These are phyloP conservation scores for Grosmannia serpens DNA, from an alignment of 2,329 filamentous ascomycete species.

Conservation along the genomic window DNA sequence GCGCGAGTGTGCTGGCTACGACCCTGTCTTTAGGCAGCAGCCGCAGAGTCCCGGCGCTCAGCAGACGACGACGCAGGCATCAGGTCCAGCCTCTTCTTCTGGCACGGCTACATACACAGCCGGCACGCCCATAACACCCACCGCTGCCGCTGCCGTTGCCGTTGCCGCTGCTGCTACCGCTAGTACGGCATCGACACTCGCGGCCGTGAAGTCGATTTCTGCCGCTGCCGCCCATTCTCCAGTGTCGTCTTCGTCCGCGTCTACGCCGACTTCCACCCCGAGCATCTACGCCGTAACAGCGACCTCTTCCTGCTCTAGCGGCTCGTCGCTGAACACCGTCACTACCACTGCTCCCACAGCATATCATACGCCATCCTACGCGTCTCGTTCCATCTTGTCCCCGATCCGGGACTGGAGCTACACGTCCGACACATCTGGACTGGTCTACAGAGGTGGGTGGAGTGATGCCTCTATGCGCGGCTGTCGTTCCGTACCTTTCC, in stretches of 20 bases:
- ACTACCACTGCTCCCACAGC: neutral
- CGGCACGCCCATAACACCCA: neutral
- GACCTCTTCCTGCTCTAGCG: neutral
- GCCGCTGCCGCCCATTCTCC: neutral
- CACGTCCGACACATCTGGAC: neutral
- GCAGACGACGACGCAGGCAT: neutral
- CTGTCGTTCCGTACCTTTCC: neutral
- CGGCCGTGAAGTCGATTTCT: constrained; percentile 1
- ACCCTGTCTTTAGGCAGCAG: constrained; percentile 72
- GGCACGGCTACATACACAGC: neutral
- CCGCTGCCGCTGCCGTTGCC: neutral
- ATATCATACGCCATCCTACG: neutral
- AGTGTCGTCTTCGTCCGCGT: constrained; percentile 15
- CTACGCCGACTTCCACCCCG: constrained; percentile 16
- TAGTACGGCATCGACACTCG: neutral
- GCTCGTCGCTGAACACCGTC: neutral
- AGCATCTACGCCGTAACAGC: neutral
- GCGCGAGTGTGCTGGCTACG: constrained; percentile 76
- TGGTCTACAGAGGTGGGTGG: neutral
- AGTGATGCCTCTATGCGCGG: neutral
- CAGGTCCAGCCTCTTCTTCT: neutral
- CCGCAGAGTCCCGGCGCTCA: constrained; percentile 23
- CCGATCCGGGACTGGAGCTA: neutral
- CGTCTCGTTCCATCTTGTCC: constrained; percentile 2
- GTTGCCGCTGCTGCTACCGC: neutral